These are phyloP conservation scores for Cryptosporidium viatorum DNA, from an alignment of 169 alveolate species.

Conservation along the genomic window DNA sequence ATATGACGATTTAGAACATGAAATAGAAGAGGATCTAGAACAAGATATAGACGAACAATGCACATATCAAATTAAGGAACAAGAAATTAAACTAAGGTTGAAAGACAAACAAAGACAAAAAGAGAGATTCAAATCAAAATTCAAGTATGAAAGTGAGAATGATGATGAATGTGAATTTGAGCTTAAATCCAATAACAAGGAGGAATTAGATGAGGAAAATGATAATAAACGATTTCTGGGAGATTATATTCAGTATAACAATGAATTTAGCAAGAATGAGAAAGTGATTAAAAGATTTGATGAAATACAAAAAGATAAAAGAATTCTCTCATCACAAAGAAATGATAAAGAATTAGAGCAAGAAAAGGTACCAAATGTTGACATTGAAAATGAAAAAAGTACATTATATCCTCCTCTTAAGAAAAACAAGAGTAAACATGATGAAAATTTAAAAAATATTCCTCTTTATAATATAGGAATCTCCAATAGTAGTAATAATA, in stretches of 20 bases:
- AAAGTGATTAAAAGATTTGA: background rate
- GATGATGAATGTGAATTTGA: background rate
- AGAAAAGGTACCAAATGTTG: background rate
- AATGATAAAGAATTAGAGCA: background rate
- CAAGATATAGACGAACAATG: background rate
- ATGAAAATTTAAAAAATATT: no score
- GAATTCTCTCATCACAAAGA: background rate
- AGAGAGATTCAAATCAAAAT: background rate
- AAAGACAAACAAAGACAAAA: background rate
- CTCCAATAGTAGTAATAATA: background rate
- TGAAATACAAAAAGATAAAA: background rate
- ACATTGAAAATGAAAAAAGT: background rate
- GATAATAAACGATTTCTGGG: background rate
- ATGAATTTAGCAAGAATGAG: background rate
- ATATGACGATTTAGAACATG: background rate
- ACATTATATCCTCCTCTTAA: conserved; percentile 1
- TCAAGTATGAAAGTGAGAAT: background rate
- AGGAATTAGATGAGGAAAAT: background rate
- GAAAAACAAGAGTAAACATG: background rate
- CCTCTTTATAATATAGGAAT: background rate
- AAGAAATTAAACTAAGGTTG: background rate
- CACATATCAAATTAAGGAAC: background rate
- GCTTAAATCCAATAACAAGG: background rate
- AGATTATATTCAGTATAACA: background rate
- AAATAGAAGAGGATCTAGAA: background rate